A percentile compares a stretch with the other conserved stretches of the same genome.
phyloP scores from a whole-genome alignment of 2,329 filamentous ascomycete genomes.

The Aspergillus novoparasiticus region DNA sequence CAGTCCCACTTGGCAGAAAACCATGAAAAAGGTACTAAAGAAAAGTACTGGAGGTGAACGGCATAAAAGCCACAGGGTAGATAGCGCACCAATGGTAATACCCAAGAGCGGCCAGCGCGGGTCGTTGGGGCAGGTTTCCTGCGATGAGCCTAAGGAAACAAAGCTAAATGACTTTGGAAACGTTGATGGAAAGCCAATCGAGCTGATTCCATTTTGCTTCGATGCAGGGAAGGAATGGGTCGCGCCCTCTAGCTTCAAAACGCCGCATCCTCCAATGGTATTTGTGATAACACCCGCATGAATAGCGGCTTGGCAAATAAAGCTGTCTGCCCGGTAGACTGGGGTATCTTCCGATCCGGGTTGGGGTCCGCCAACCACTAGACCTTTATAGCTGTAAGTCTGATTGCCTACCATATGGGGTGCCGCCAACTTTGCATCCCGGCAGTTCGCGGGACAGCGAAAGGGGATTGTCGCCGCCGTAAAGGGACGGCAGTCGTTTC shows the following conservation, averaged over 20 bases:
- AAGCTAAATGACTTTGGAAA: conserved; percentile 90
- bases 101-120: conserved; percentile 81
- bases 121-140: conserved; percentile 70
- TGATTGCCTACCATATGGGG: conserved; percentile 56
- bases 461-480: conserved; percentile 55
- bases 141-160: conserved; percentile 55
- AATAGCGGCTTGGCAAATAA: conserved; percentile 81
- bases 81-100: conserved; percentile 78
- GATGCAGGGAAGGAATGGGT: conserved; percentile 65
- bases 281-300: conserved; percentile 79
- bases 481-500: conserved; percentile 59
- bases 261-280: conserved; percentile 75
- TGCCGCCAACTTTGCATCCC: conserved; percentile 49
- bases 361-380: conserved; percentile 55
- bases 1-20: conserved; percentile 89
- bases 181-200: conserved; percentile 78
- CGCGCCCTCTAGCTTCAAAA: conserved; percentile 72
- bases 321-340: conserved; percentile 85
- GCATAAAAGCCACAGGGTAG: conserved; percentile 78
- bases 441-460: conserved; percentile 59
- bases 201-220: conserved; percentile 72
- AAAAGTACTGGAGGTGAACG: conserved; percentile 80
- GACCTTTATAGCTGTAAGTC: conserved; percentile 53
- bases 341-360: conserved; percentile 46
- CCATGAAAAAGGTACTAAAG: conserved; percentile 75